Evolutionary conservation across 306 rosid genomes (phyloP).

Genomic region (Begonia loranthoides): DNA sequence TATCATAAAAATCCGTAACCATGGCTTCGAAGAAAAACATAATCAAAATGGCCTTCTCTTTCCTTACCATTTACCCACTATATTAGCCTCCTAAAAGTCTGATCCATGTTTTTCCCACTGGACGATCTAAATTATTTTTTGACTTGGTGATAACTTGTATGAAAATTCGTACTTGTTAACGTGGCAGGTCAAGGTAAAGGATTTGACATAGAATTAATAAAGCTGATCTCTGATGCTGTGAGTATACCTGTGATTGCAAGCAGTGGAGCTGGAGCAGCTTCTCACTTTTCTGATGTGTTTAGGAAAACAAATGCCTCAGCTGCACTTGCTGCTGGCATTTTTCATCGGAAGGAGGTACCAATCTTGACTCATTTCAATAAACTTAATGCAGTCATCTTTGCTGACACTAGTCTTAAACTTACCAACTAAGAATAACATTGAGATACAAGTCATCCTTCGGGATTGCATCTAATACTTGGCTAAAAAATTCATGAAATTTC

Average conservation of each 20-base stretch:
- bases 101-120: too few relatives aligned
- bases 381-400: too few relatives aligned
- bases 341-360: slow-evolving; percentile 88
- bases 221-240: slow-evolving; percentile 73
- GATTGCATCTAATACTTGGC: too few relatives aligned
- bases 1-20: background rate
- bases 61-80: background rate
- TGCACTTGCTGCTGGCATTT: slow-evolving; percentile 97
- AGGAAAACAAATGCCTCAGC: slow-evolving; percentile 74
- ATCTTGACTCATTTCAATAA: background rate
- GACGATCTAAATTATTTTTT: too few relatives aligned
- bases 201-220: slow-evolving; percentile 56
- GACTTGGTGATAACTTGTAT: too few relatives aligned
- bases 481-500: too few relatives aligned
- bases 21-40: background rate
- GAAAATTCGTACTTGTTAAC: background rate
- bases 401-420: too few relatives aligned
- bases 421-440: too few relatives aligned
- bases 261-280: slow-evolving; percentile 76
- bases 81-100: background rate
- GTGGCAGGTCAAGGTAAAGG: slow-evolving; percentile 95
- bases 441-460: too few relatives aligned
- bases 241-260: slow-evolving; percentile 94
- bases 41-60: background rate
- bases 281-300: slow-evolving; percentile 84